Evolutionary conservation across 371 early-diverging fungal species (phyloP).

Genomic region (Funneliformis caledonium): DNA sequence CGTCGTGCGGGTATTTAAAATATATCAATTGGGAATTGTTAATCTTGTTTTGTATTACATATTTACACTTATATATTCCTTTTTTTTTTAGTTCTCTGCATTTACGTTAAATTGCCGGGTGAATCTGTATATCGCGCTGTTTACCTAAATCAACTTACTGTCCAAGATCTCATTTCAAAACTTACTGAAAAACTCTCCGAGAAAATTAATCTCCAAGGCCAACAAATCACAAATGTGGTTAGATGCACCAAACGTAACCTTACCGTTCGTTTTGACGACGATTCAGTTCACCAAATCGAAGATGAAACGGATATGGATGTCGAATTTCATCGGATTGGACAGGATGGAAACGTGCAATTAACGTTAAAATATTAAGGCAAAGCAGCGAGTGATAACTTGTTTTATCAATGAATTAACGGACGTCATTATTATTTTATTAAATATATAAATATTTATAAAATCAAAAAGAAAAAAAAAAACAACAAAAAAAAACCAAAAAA

Average conservation of each 20-base stretch:
- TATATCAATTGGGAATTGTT: no score
- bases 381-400: no score
- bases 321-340: constrained; percentile 51
- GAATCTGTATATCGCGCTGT: constrained; percentile 58
- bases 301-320: constrained; percentile 63
- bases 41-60: background rate
- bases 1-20: constrained; percentile 41
- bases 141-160: constrained; percentile 57
- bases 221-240: constrained; percentile 49
- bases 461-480: no score
- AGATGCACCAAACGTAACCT: constrained; percentile 52
- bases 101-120: constrained; percentile 56
- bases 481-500: no score
- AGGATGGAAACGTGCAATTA: constrained; percentile 53
- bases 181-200: constrained; percentile 52
- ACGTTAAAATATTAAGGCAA: constrained; percentile 51
- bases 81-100: constrained; percentile 49
- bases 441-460: no score
- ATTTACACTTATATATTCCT: background rate
- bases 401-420: no score
- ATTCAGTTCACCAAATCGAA: constrained; percentile 54
- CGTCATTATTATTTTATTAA: no score
- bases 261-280: constrained; percentile 56
- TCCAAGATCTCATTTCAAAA: constrained; percentile 52
- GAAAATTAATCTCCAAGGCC: constrained; percentile 53